Evolutionary conservation across 1,284 basidiomycete genomes (phyloP), one percentile per base, ranked within the genome.

Genomic region (Trametes pubescens): DNA sequence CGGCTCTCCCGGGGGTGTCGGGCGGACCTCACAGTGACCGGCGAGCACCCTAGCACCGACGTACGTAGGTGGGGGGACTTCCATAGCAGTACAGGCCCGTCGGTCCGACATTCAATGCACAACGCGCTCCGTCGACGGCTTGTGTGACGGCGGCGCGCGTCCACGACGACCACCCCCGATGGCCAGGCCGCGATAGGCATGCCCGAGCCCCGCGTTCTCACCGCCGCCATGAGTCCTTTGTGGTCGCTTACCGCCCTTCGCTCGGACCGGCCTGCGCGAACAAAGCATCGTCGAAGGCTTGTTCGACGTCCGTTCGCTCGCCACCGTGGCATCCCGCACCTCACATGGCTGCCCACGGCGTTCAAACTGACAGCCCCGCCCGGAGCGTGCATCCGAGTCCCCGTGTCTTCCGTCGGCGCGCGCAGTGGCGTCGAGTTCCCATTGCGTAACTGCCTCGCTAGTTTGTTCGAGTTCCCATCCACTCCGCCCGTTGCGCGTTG

Each of bases 241-340:
- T 32, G 4, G 8, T 44, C 43, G 43, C 18, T 6, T 21, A 21
- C 21, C 43, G 43, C 8, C 18, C 43, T 44, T 49, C 48, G 48
- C 46, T 26, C 46, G 46, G 46, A 48, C 46, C 46, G 46, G 24
- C 24, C 11, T 48, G 46, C 46, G 46, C 46, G 44, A 46, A 46
- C 18, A 18, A 46, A n/a, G 16, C 14, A 9, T 13, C 18, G 29
- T 32, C 29, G 29, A 32, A 32, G 29, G 29, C 29, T 32, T 32
- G 29, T 32, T 32, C 29, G 29, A 32, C 29, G 29, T 32, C 29
- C 29, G 29, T 32, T 32, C n/a, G 4, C 44, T 9, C n/a, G 21
- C 44, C 44, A 22, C 21, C 16, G 18, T 21, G 18, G 11, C 38
- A 13, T 18, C 13, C 38, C 13, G 38, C 38, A 13, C 13, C 38